Base-by-base conservation (phyloP, 2,329 filamentous ascomycete genomes). In the Paraconiothyrium brasiliense region DNA sequence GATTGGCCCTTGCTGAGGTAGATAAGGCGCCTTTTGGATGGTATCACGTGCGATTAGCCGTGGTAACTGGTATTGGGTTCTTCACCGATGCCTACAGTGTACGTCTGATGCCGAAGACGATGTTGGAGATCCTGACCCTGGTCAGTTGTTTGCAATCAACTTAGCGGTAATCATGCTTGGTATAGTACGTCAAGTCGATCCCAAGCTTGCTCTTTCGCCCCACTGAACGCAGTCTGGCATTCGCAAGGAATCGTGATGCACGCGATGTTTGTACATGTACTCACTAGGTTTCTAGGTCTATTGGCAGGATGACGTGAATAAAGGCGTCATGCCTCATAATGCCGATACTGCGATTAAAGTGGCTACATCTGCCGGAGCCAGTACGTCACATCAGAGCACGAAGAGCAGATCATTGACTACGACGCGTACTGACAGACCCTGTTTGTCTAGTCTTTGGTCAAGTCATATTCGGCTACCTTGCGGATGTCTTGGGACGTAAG, bases 331-430 rank as follows among this genome's bases (percentile, higher is more conserved):
- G 73, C 89, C 91, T 13, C 81, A 85, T 35, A 83, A 79, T 59
- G 87, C 90, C 9, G 92, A 95, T 70, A 94, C 89, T 4, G 91
- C 91, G 27, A 93, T 96, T 83, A 96, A 96, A 81, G 88, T 94
- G 58, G 87, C 92, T 24, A 95, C 92, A 13, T 94, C 91, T 34
- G 90, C 89, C 61, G 93, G 93, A 62, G 95, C 92, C 20, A 92
- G 48, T 50, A 34, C 13, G 48, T 50, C n/a, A 35, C 7, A n/a
- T 16, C 16, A 20, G 48, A 27, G 13, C 34, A 34, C 48, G 8
- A 35, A 16, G 8, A 13, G 30, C 6, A 13, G 27, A 20, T 27
- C 11, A 13, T 13, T 47, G 11, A 24, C 6, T 50, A 20, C 8
- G 43, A 13, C 20, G n/a, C 7, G n/a, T 16, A 35, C 48, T 50